phyloP scores from a whole-genome alignment of 2,329 filamentous ascomycete species.

The Fusarium coicis region DNA sequence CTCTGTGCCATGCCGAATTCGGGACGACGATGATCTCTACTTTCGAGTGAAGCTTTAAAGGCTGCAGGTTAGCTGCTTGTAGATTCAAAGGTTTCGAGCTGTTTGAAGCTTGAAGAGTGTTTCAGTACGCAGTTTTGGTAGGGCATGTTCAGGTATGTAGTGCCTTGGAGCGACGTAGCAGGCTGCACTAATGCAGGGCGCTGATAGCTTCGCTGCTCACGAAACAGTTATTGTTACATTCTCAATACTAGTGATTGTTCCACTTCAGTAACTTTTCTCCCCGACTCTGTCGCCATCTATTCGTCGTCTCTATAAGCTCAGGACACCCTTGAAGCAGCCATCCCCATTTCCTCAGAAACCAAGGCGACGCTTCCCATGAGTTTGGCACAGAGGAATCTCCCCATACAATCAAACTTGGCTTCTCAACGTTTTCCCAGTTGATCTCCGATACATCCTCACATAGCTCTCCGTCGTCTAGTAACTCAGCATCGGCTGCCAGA shows the following conservation, averaged over 20 bases:
- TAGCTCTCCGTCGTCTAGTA: conserved; percentile 10
- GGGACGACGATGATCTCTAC: too few species aligned
- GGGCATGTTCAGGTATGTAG: too few species aligned
- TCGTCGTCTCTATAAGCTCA: conserved; percentile 16
- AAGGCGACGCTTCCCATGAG: conserved; percentile 20
- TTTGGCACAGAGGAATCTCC: conserved; percentile 4
- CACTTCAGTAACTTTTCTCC: conserved; percentile 9
- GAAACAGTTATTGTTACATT: too few species aligned
- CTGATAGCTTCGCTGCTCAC: background rate
- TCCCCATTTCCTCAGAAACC: conserved; percentile 21
- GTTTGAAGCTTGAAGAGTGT: too few species aligned
- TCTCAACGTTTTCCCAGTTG: conserved; percentile 2
- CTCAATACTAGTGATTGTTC: background rate
- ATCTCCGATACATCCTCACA: conserved; percentile 9
- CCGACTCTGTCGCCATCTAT: conserved; percentile 20
- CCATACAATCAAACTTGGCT: conserved; percentile 23
- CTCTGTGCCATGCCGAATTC: background rate
- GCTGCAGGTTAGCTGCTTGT: too few species aligned
- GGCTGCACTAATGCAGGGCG: background rate
- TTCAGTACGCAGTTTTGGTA: too few species aligned
- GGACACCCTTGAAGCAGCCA: conserved; percentile 18
- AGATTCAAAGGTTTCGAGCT: too few species aligned
- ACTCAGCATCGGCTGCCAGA: background rate
- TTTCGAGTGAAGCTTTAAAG: too few species aligned
- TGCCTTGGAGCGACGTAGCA: too few species aligned